phyloP scores from a whole-genome alignment of 352 stramenopile species.

The Phytophthora meadii region DNA sequence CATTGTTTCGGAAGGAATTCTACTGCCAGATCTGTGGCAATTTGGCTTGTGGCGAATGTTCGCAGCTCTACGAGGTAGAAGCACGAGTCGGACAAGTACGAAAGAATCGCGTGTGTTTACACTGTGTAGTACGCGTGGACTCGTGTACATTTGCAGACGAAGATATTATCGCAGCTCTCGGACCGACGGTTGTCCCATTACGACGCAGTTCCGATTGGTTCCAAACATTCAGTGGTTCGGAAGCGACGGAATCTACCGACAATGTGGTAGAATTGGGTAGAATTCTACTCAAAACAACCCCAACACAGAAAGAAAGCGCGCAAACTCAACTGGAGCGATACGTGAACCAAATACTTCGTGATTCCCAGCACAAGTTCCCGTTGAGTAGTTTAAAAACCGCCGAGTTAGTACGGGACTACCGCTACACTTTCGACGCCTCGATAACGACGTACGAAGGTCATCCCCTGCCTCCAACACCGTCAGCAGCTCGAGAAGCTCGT shows the following conservation, averaged over 20 bases:
- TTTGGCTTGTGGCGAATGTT: slow-evolving; percentile 51
- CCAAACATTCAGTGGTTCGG: slow-evolving; percentile 1
- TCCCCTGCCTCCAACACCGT: slow-evolving; percentile 43
- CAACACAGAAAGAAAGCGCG: slow-evolving; percentile 19
- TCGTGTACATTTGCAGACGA: slow-evolving; percentile 56
- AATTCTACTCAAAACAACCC: background rate
- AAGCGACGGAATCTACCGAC: background rate
- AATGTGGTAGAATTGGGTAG: too few species aligned
- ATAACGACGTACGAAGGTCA: slow-evolving; percentile 39
- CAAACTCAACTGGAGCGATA: slow-evolving; percentile 40
- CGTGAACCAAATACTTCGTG: slow-evolving; percentile 36
- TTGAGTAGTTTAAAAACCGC: slow-evolving; percentile 24
- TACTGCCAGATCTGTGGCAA: slow-evolving; percentile 65
- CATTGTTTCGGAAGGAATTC: slow-evolving; percentile 48
- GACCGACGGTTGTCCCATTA: slow-evolving; percentile 46
- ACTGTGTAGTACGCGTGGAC: slow-evolving; percentile 56
- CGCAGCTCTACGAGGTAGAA: slow-evolving; percentile 55
- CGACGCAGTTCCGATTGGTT: slow-evolving; percentile 31
- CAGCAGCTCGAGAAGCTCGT: slow-evolving; percentile 34
- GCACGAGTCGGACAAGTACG: slow-evolving; percentile 43
- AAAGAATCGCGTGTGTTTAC: slow-evolving; percentile 53
- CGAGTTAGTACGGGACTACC: slow-evolving; percentile 46
- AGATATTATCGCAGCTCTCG: slow-evolving; percentile 46
- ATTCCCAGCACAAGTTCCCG: slow-evolving; percentile 37
- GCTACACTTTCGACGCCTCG: slow-evolving; percentile 44